phyloP scores from a whole-genome alignment of 345 rosid genomes.

The Hypericum perforatum region DNA sequence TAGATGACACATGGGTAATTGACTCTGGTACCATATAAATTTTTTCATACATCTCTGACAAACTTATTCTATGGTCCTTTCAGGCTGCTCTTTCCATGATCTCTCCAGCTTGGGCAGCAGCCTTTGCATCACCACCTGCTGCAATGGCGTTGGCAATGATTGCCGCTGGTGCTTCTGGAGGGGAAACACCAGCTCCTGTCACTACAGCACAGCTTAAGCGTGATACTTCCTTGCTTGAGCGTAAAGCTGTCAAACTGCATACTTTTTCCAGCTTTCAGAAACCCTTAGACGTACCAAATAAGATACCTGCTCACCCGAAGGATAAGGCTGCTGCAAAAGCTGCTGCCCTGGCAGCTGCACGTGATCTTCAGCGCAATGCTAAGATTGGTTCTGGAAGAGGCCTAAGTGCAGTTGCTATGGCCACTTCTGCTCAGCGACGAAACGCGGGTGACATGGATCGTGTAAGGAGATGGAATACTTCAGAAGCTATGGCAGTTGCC shows the following conservation, averaged over 20 bases:
- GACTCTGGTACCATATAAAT: no score
- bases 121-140: constrained; percentile 99
- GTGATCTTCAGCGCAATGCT: constrained; percentile 94
- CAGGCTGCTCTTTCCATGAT: constrained; percentile 95
- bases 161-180: constrained; percentile 99
- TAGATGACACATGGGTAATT: no score
- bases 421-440: constrained; percentile 95
- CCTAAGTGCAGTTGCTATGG: constrained; percentile 98
- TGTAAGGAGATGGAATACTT: constrained; percentile 75
- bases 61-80: constrained; percentile 2
- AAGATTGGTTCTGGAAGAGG: constrained; percentile 99
- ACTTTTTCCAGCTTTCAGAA: constrained; percentile 94
- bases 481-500: constrained; percentile 97
- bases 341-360: constrained; percentile 97
- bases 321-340: constrained; percentile 99
- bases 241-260: constrained; percentile 59
- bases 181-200: constrained; percentile 61
- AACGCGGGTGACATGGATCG: constrained; percentile 85
- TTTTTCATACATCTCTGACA: no score
- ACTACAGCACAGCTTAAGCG: constrained; percentile 58
- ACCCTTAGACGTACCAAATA: constrained; percentile 51
- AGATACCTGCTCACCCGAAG: constrained; percentile 56
- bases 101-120: constrained; percentile 97
- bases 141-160: constrained; percentile 99
- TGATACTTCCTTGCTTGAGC: constrained; percentile 78